Evolutionary conservation across 176 grass and related monocot genomes (phyloP).

Genomic region (Echinochloa phyllopogon): DNA sequence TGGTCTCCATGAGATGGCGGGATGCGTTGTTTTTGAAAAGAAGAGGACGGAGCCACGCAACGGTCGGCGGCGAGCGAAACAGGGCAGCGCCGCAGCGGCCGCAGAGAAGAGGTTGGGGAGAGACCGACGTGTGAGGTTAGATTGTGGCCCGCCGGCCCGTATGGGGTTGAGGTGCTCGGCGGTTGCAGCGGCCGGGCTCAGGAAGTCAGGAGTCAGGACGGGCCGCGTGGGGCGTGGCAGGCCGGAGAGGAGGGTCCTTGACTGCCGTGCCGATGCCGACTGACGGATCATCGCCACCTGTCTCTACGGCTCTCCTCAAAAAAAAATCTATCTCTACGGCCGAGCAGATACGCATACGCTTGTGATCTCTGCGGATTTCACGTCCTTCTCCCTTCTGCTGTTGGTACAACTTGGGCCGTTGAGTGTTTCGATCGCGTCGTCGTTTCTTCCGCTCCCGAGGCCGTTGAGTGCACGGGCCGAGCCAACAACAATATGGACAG

Average conservation of each 20-base stretch:
- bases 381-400: neutral
- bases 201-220: too few relatives aligned
- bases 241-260: slow-evolving; percentile 2
- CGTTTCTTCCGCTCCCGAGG: too few relatives aligned
- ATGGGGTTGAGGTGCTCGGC: neutral
- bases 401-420: neutral
- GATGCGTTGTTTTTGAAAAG: neutral
- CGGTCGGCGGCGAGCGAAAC: slow-evolving; percentile 32
- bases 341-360: neutral
- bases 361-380: neutral
- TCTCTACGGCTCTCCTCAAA: too few relatives aligned
- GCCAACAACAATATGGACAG: too few relatives aligned
- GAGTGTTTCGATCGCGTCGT: neutral
- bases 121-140: too few relatives aligned
- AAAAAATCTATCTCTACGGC: too few relatives aligned
- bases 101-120: too few relatives aligned
- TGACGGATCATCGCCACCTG: neutral
- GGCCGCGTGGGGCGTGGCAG: neutral
- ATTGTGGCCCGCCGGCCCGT: neutral
- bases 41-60: slow-evolving; percentile 27
- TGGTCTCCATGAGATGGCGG: accelerated
- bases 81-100: too few relatives aligned
- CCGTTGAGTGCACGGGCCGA: too few relatives aligned
- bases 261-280: slow-evolving; percentile 27
- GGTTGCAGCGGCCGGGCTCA: neutral